Evolutionary conservation across 495 filamentous ascomycete species (phyloP).

Genomic region (Physcia stellaris): DNA sequence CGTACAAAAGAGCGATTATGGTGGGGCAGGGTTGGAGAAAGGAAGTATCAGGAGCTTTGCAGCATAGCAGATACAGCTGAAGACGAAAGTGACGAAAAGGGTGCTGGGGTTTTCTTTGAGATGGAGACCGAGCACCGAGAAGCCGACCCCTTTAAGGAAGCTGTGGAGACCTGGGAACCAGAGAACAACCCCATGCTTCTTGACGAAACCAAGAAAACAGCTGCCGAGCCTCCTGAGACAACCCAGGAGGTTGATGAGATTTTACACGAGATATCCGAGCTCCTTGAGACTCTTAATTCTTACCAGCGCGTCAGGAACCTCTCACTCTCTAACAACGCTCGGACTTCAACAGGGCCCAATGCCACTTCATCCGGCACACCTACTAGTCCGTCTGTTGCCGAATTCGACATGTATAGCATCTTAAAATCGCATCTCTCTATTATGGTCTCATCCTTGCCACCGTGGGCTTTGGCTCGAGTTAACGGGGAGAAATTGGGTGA

Average conservation of each 20-base stretch:
- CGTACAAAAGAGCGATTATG: constrained; percentile 64
- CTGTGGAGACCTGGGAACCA: constrained; percentile 33
- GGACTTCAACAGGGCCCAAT: constrained; percentile 27
- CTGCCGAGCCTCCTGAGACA: constrained; percentile 31
- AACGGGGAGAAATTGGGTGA: constrained; percentile 72
- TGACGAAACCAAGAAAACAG: constrained; percentile 25
- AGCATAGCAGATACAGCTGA: background rate
- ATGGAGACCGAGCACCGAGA: constrained; percentile 25
- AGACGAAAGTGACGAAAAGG: background rate
- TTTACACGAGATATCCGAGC: constrained; percentile 63
- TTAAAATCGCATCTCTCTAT: constrained; percentile 58
- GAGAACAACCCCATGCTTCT: constrained; percentile 29
- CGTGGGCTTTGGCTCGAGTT: constrained; percentile 73
- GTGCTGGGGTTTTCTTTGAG: constrained; percentile 16
- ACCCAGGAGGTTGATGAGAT: constrained; percentile 55
- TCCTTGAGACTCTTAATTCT: constrained; percentile 74
- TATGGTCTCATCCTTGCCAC: constrained; percentile 64
- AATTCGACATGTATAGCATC: constrained; percentile 59
- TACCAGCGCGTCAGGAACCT: constrained; percentile 73
- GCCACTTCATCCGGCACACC: constrained; percentile 30
- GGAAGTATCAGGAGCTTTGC: constrained; percentile 34
- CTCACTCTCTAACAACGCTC: constrained; percentile 33
- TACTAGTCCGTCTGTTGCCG: constrained; percentile 44
- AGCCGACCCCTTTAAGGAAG: constrained; percentile 33
- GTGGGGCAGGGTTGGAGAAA: constrained; percentile 68